Conservation (phyloP, 1,284 basidiomycete species). For the Cryptococcus sp. region DNA sequence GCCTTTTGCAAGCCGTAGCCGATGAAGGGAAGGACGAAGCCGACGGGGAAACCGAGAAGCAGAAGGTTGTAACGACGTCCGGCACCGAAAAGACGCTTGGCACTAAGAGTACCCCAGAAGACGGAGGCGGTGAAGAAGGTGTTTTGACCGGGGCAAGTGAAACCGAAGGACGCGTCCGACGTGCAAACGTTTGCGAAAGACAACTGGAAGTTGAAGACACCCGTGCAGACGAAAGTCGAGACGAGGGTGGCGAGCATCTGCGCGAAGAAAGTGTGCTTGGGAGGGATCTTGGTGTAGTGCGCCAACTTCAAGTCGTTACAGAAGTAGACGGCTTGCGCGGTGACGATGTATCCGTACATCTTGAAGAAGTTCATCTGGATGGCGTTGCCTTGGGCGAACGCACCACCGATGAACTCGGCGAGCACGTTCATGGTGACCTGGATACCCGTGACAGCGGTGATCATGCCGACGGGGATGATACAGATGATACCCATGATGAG, state of each 20-base stretch:
- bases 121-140: constrained; percentile 56
- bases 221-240: constrained; percentile 38
- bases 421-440: constrained; percentile 58
- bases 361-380: constrained; percentile 68
- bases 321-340: constrained; percentile 57
- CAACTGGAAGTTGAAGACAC: constrained; percentile 35
- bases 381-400: constrained; percentile 60
- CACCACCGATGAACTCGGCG: constrained; percentile 64
- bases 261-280: constrained; percentile 61
- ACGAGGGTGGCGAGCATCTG: constrained; percentile 69
- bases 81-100: constrained; percentile 67
- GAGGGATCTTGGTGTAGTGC: constrained; percentile 39
- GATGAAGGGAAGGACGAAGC: constrained; percentile 68
- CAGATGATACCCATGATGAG: constrained; percentile 27
- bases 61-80: constrained; percentile 64
- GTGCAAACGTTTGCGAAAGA: constrained; percentile 29
- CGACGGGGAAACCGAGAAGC: constrained; percentile 70
- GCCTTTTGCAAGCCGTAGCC: constrained; percentile 10
- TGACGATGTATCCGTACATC: constrained; percentile 58
- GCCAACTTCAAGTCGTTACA: constrained; percentile 59
- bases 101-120: constrained; percentile 79
- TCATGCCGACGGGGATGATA: constrained; percentile 54
- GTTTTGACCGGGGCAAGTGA: constrained; percentile 26
- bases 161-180: constrained; percentile 20
- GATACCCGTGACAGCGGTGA: constrained; percentile 61